Evolutionary conservation across 2,329 filamentous ascomycete species (phyloP).

Genomic region (Remersonia thermophila): DNA sequence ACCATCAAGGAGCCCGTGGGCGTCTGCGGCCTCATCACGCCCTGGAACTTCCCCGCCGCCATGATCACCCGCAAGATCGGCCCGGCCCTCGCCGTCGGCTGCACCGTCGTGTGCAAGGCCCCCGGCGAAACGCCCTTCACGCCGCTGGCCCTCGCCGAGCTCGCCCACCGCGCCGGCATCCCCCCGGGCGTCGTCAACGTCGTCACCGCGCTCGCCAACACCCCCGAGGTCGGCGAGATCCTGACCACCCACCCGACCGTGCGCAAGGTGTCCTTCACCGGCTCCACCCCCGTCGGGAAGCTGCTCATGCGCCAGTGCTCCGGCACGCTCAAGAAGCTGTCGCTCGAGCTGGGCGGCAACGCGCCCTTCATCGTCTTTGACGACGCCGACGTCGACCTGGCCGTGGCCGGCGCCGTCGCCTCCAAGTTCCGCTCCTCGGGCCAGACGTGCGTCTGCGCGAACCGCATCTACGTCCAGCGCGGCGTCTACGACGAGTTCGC

Average conservation of each 20-base stretch:
- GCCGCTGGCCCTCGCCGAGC: slow-evolving; percentile 73
- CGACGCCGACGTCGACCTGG: slow-evolving; percentile 76
- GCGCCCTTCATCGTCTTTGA: slow-evolving; percentile 96
- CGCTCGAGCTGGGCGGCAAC: slow-evolving; percentile 88
- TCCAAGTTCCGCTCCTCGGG: slow-evolving; percentile 92
- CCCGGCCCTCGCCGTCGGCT: slow-evolving; percentile 80
- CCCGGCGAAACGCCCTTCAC: slow-evolving; percentile 90
- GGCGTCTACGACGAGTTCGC: slow-evolving; percentile 69
- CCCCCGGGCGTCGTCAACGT: slow-evolving; percentile 87
- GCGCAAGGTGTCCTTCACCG: slow-evolving; percentile 90
- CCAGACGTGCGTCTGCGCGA: slow-evolving; percentile 89
- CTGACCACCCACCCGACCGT: slow-evolving; percentile 67
- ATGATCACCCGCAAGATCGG: slow-evolving; percentile 63
- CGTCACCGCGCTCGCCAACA: slow-evolving; percentile 69
- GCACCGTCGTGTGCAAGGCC: slow-evolving; percentile 84
- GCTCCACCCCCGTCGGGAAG: slow-evolving; percentile 57
- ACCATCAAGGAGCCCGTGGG: slow-evolving; percentile 77
- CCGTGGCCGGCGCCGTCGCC: slow-evolving; percentile 69
- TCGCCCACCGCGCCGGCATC: slow-evolving; percentile 76
- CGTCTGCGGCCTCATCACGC: slow-evolving; percentile 71
- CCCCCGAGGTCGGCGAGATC: slow-evolving; percentile 60
- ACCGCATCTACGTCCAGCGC: slow-evolving; percentile 68
- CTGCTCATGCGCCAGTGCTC: slow-evolving; percentile 83
- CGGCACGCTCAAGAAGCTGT: slow-evolving; percentile 68
- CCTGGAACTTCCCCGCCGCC: slow-evolving; percentile 77